Conservation (phyloP, 2,329 filamentous ascomycete genomes). For the Pseudocercospora cruenta region DNA sequence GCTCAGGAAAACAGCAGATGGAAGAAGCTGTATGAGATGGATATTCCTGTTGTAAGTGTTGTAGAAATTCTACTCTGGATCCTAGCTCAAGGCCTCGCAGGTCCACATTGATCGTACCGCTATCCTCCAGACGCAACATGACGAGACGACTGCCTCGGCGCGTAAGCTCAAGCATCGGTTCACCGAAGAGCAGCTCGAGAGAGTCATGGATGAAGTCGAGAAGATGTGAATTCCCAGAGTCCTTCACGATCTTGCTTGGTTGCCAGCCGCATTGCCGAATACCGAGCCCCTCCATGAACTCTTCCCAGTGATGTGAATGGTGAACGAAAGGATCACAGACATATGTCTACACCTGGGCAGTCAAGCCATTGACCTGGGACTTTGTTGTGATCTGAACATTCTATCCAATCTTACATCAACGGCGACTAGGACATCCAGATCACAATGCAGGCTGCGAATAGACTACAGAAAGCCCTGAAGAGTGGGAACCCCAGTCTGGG, state of each 20-base stretch:
- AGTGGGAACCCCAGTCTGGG: constrained; percentile 57
- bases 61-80: neutral
- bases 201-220: constrained; percentile 66
- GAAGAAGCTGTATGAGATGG: constrained; percentile 77
- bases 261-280: neutral
- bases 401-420: neutral
- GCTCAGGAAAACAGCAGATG: constrained; percentile 64
- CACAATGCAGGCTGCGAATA: constrained; percentile 58
- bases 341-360: neutral
- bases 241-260: neutral
- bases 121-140: constrained; percentile 56
- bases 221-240: constrained; percentile 18
- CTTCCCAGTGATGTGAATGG: neutral
- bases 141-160: constrained; percentile 59
- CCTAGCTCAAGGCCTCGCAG: constrained; percentile 37
- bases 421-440: neutral
- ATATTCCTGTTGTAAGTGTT: constrained; percentile 71
- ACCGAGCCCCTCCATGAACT: neutral
- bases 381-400: neutral
- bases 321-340: too few species aligned
- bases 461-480: constrained; percentile 56
- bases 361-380: neutral
- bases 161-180: constrained; percentile 80
- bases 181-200: constrained; percentile 66
- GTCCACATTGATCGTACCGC: constrained; percentile 64